phyloP scores from a whole-genome alignment of 1,284 basidiomycete species.

The Cryptococcus wingfieldii region DNA sequence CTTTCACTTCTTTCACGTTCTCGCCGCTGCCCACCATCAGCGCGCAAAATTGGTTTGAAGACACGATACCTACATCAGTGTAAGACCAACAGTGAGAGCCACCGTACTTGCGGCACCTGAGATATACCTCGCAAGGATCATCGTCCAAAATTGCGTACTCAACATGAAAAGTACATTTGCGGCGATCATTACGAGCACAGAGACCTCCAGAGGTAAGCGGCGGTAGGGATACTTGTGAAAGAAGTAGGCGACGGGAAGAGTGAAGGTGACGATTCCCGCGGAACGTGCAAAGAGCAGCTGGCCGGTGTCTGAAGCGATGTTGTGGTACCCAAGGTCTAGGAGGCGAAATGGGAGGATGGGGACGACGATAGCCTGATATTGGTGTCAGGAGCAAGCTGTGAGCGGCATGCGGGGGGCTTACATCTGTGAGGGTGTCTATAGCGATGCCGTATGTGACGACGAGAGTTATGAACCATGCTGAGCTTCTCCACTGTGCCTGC shows the following conservation, averaged over 20 bases:
- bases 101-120: slow-evolving; percentile 70
- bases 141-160: slow-evolving; percentile 63
- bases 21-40: slow-evolving; percentile 57
- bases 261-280: slow-evolving; percentile 34
- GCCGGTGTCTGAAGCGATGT: slow-evolving; percentile 35
- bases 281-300: slow-evolving; percentile 43
- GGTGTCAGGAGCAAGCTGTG: not conserved
- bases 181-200: slow-evolving; percentile 26
- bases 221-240: slow-evolving; percentile 59
- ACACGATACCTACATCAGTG: too few species aligned
- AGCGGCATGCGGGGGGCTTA: slow-evolving; percentile 10
- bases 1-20: slow-evolving; percentile 57
- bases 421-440: slow-evolving; percentile 39
- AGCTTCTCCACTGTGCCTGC: slow-evolving; percentile 25
- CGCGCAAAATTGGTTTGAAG: too few species aligned
- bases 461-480: slow-evolving; percentile 33
- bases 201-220: slow-evolving; percentile 59
- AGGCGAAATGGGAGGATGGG: slow-evolving; percentile 66
- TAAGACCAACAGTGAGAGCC: too few species aligned
- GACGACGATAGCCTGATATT: slow-evolving; percentile 32
- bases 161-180: slow-evolving; percentile 71
- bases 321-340: slow-evolving; percentile 26
- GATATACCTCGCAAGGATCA: slow-evolving; percentile 65
- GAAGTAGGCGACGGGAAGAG: slow-evolving; percentile 58
- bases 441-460: slow-evolving; percentile 34